Conservation (phyloP, 2,329 filamentous ascomycete genomes). For the Fusarium graminum region DNA sequence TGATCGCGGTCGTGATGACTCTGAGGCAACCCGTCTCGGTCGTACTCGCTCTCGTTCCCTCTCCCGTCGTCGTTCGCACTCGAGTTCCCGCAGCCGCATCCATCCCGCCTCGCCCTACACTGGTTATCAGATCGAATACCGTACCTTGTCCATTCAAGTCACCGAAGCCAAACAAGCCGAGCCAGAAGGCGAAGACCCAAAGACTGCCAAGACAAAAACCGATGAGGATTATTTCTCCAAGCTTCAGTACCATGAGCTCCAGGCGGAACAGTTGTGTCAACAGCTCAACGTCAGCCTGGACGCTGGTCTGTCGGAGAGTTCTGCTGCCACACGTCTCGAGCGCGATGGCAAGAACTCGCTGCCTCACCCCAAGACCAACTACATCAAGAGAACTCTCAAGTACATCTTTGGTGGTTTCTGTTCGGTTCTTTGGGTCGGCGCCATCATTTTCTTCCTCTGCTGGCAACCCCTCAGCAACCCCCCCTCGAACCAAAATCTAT, state of each 20-base stretch:
- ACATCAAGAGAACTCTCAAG: constrained; percentile 56
- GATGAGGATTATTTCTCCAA: constrained; percentile 60
- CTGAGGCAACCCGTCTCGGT: constrained; percentile 16
- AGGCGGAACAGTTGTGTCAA: constrained; percentile 54
- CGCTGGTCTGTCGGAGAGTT: constrained; percentile 54
- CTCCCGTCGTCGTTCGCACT: constrained; percentile 40
- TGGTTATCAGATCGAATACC: constrained; percentile 57
- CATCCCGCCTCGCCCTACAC: constrained; percentile 53
- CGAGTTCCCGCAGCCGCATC: constrained; percentile 45
- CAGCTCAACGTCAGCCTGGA: constrained; percentile 55
- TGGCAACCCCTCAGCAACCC: constrained; percentile 62
- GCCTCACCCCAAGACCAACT: constrained; percentile 59
- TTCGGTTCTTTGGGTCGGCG: constrained; percentile 61
- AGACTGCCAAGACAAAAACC: constrained; percentile 50
- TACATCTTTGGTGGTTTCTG: constrained; percentile 64
- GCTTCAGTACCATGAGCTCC: constrained; percentile 56
- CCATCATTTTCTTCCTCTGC: constrained; percentile 63
- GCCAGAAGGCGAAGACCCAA: constrained; percentile 28
- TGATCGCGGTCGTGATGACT: constrained; percentile 18
- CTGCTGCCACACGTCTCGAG: constrained; percentile 53
- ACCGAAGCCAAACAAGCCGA: constrained; percentile 54
- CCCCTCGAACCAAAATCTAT: constrained; percentile 59
- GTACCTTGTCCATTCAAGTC: constrained; percentile 58
- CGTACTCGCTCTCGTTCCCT: constrained; percentile 35
- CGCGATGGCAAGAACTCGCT: constrained; percentile 59